Base-by-base conservation (phyloP, 2,329 filamentous ascomycete species). In the Sporothrix humicola region DNA sequence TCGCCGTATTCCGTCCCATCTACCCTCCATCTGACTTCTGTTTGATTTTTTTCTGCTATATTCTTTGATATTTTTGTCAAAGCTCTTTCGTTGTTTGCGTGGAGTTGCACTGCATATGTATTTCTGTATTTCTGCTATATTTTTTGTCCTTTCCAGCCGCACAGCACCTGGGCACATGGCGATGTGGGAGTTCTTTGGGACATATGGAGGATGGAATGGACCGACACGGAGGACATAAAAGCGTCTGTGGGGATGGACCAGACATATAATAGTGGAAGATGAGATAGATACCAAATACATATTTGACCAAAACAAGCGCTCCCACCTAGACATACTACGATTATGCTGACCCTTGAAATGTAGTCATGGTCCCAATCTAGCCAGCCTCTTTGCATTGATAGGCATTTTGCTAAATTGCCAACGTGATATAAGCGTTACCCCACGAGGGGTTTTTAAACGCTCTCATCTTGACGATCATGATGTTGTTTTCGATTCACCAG, bases 231-330 rank as follows among this genome's bases (percentile, higher is more conserved):
- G 17, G 26, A 59, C 26, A 37, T 59, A 59, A 59, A 59, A 59
- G 56, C 17, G 56, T n/a, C 37, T 37, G 23, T 15, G 20, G 42
- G n/a, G 4, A 15, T 15, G 56, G 42, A 44, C 61, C 42, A 46
- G 61, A 26, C 61, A 48, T 26, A 46, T 48, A 8, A 23, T 23
- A 23, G 23, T 31, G 69, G 15, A 48, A 23, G n/a, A 66, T 42
- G 42, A 37, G 65, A 73, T 69, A 70, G 54, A 71, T 70, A 73
- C 56, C 72, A 69, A 46, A 69, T 70, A 59, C 65, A 46, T 31
- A 63, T 56, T 54, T n/a, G 44, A 23, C 15, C 20, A 46, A n/a
- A 63, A 15, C 3, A 1, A 17, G 12, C 10, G 17, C 8, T 20
- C 13, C 10, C n/a, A n/a, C 26, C n/a, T 3, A 6, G 9, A 13